Evolutionary conservation across 257 asterid species (phyloP).

Genomic region (Przewalskia tangutica): DNA sequence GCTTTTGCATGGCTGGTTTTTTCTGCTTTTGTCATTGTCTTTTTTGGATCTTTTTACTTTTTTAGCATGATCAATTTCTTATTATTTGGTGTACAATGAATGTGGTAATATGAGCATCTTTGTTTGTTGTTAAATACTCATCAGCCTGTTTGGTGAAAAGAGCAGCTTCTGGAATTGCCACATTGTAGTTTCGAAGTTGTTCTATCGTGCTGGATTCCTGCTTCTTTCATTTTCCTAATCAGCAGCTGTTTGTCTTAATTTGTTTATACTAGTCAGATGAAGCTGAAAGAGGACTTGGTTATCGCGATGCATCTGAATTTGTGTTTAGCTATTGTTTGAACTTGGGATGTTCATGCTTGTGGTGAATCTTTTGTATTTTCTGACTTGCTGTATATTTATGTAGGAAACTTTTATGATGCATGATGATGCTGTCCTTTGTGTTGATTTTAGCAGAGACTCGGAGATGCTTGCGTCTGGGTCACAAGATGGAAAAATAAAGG

Average conservation of each 20-base stretch:
- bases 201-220: background rate
- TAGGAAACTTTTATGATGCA: conserved; percentile 99
- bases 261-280: background rate
- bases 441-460: conserved; percentile 95
- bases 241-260: background rate
- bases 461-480: conserved; percentile 98
- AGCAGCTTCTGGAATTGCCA: background rate
- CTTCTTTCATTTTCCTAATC: background rate
- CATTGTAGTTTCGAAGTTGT: background rate
- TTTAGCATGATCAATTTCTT: background rate
- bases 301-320: background rate
- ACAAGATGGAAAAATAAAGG: conserved; percentile 98
- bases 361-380: conserved; percentile 9
- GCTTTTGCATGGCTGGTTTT: background rate
- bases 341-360: background rate
- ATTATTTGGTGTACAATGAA: background rate
- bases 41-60: background rate
- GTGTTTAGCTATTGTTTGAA: background rate
- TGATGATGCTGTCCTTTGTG: conserved; percentile 86
- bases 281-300: background rate
- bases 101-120: background rate
- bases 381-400: conserved; percentile 18
- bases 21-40: background rate
- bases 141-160: background rate
- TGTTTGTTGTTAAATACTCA: background rate